Evolutionary conservation across 805 yeast genomes (phyloP).

Genomic region (Cyberlindnera veronae): DNA sequence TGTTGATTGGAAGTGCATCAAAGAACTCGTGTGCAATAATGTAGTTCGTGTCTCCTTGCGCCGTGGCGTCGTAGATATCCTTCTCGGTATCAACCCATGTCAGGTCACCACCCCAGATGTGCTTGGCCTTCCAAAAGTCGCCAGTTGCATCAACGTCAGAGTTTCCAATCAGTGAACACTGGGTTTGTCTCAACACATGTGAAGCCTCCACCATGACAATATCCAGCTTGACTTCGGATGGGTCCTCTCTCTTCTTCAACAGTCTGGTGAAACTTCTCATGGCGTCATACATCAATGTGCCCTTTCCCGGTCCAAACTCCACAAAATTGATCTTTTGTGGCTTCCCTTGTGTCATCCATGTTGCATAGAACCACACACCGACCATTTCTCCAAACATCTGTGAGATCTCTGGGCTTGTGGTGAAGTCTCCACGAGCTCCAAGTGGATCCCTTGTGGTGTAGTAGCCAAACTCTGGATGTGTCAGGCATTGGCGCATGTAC

Average conservation of each 20-base stretch:
- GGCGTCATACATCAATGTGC: conserved; percentile 71
- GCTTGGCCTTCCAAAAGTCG: conserved; percentile 16
- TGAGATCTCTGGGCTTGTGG: conserved; percentile 84
- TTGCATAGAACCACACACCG: conserved; percentile 65
- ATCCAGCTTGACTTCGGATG: conserved; percentile 22
- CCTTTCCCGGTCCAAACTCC: conserved; percentile 86
- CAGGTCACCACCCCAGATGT: conserved; percentile 47
- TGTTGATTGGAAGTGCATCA: conserved; percentile 79
- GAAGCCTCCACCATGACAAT: conserved; percentile 71
- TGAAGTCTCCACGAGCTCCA: conserved; percentile 67
- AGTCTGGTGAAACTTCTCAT: conserved; percentile 46
- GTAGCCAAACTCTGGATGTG: conserved; percentile 75
- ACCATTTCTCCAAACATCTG: conserved; percentile 84
- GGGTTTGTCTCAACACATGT: conserved; percentile 55
- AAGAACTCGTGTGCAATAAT: conserved; percentile 82
- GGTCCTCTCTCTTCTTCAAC: conserved; percentile 32
- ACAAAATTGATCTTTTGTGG: conserved; percentile 51
- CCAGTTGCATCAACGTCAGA: conserved; percentile 34
- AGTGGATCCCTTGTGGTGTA: conserved; percentile 77
- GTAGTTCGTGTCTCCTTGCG: conserved; percentile 44
- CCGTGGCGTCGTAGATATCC: conserved; percentile 32
- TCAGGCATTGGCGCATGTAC: conserved; percentile 78
- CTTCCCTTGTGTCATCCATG: conserved; percentile 55
- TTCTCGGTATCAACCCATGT: conserved; percentile 60
- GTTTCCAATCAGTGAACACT: conserved; percentile 28